phyloP scores from a whole-genome alignment of 352 stramenopile genomes.

The Pythium utonaiense region DNA sequence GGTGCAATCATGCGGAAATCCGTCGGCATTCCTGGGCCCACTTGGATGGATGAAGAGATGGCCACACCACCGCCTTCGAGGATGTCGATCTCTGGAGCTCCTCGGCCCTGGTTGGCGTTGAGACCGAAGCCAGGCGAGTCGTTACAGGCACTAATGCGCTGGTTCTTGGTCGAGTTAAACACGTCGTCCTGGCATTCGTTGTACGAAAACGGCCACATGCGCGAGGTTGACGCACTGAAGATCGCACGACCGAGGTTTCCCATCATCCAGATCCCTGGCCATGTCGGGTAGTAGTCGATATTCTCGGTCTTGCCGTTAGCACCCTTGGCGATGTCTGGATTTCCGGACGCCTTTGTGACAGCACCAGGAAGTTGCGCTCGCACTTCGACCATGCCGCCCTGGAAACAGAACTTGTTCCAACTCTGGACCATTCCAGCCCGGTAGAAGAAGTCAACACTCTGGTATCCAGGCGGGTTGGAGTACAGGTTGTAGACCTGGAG shows the following conservation, averaged over 20 bases:
- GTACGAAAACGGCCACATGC: conserved; percentile 92
- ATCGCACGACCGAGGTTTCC: conserved; percentile 27
- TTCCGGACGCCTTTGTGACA: conserved; percentile 32
- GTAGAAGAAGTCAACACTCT: conserved; percentile 48
- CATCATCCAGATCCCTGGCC: conserved; percentile 84
- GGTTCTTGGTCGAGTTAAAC: conserved; percentile 53
- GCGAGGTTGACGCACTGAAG: conserved; percentile 69
- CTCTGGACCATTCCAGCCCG: conserved; percentile 77
- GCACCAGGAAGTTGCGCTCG: conserved; percentile 79
- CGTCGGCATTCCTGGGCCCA: conserved; percentile 41
- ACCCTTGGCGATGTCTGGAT: conserved; percentile 32
- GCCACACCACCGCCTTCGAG: conserved; percentile 61
- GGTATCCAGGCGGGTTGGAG: conserved; percentile 39
- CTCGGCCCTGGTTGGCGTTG: conserved; percentile 34
- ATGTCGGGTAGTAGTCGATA: conserved; percentile 44
- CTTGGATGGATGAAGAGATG: conserved; percentile 80
- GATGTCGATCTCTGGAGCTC: conserved; percentile 90
- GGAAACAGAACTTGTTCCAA: conserved; percentile 95
- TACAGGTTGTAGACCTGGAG: conserved; percentile 59
- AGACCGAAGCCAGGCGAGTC: conserved; percentile 82
- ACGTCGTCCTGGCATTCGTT: conserved; percentile 69
- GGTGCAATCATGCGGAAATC: conserved; percentile 24
- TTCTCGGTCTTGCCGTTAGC: conserved; percentile 16
- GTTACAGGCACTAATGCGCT: conserved; percentile 88
- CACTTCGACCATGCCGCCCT: conserved; percentile 88